A percentile compares a stretch with the other conserved stretches of the same genome.
Conservation (phyloP, 768 basidiomycete genomes). For the Suillus fuscotomentosus region DNA sequence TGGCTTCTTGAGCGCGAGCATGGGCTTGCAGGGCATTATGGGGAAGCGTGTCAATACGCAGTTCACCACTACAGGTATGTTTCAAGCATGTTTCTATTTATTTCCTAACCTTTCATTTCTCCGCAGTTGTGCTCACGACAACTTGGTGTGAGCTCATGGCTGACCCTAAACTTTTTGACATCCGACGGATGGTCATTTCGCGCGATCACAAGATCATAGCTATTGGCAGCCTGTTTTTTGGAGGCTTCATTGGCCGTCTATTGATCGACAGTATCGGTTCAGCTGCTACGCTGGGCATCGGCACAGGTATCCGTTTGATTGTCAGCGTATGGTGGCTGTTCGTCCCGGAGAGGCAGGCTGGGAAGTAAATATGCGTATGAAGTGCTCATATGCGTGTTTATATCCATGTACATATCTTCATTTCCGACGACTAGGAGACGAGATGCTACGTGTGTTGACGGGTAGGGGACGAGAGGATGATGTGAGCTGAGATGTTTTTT, state of each 20-base stretch:
- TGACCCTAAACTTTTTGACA: conserved; percentile 70
- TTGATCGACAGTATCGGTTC: conserved; percentile 59
- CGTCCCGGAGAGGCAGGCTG: conserved; percentile 39
- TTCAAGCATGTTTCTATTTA: background rate
- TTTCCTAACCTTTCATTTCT: conserved; percentile 6
- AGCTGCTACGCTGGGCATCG: conserved; percentile 65
- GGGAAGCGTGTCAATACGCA: conserved; percentile 80
- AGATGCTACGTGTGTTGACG: background rate
- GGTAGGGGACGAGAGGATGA: background rate
- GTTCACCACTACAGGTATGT: conserved; percentile 73
- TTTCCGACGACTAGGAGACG: background rate
- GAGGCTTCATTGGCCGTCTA: conserved; percentile 67
- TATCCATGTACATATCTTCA: background rate
- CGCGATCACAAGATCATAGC: conserved; percentile 76
- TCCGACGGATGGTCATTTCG: conserved; percentile 48
- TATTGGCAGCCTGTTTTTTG: conserved; percentile 67
- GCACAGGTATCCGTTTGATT: conserved; percentile 58
- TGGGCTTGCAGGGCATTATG: conserved; percentile 86
- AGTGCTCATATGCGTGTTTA: background rate
- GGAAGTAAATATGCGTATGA: background rate
- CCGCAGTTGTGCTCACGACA: conserved; percentile 75
- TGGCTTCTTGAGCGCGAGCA: conserved; percentile 75
- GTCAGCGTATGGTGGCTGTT: conserved; percentile 67
- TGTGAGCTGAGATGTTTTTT: no score
- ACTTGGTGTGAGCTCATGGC: conserved; percentile 88